Conservation (phyloP, 495 filamentous ascomycete species). For the Aeminium ludgeri region DNA sequence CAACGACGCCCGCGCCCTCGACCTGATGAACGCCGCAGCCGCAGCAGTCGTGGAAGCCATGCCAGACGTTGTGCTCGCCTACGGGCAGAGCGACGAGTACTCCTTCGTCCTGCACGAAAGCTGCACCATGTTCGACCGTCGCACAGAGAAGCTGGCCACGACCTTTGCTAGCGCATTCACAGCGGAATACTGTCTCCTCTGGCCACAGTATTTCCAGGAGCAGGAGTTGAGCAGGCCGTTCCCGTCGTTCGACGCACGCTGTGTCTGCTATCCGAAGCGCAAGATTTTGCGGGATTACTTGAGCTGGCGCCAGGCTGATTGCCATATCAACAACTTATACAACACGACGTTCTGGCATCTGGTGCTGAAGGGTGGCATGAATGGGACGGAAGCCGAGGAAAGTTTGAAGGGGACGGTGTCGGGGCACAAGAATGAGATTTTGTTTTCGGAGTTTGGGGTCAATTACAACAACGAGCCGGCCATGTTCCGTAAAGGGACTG, state of each 20-base stretch:
- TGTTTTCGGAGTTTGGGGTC: conserved; percentile 75
- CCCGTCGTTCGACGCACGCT: conserved; percentile 82
- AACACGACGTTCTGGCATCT: conserved; percentile 94
- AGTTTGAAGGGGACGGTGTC: conserved; percentile 69
- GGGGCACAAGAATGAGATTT: conserved; percentile 85
- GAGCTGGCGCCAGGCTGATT: conserved; percentile 94
- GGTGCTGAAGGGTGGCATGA: conserved; percentile 59
- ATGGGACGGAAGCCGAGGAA: conserved; percentile 58
- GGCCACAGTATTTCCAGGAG: conserved; percentile 57
- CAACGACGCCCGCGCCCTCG: conserved; percentile 71
- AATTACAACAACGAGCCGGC: conserved; percentile 96
- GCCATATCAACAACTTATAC: conserved; percentile 96
- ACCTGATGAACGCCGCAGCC: conserved; percentile 90
- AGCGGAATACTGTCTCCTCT: conserved; percentile 71
- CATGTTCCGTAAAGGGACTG: conserved; percentile 83
- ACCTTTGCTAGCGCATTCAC: conserved; percentile 88
- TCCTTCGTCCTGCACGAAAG: conserved; percentile 81
- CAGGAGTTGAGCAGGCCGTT: conserved; percentile 51
- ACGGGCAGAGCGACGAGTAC: conserved; percentile 85
- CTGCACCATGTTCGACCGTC: conserved; percentile 68
- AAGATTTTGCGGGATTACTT: conserved; percentile 81
- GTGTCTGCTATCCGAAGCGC: conserved; percentile 67
- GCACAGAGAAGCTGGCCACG: conserved; percentile 71
- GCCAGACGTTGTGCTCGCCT: conserved; percentile 70
- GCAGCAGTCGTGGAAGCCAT: conserved; percentile 66